Conservation (phyloP, 768 basidiomycete genomes). For the Kwoniella sp. region DNA sequence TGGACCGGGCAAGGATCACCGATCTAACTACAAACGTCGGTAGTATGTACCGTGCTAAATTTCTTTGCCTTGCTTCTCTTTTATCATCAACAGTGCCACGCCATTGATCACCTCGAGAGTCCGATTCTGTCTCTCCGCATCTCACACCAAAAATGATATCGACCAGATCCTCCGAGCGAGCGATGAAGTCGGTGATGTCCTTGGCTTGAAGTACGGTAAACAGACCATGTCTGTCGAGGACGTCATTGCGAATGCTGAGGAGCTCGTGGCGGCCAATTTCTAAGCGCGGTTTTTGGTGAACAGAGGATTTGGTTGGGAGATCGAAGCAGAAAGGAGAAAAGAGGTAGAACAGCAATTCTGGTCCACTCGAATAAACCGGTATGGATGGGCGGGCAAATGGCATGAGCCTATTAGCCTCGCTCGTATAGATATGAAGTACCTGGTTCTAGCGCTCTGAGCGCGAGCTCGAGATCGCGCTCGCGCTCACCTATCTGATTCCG, state of each 20-base stretch:
- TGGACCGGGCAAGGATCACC: background rate
- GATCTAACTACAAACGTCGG: slow-evolving; percentile 9
- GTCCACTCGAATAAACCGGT: no score
- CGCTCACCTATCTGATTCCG: no score
- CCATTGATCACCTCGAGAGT: slow-evolving; percentile 84
- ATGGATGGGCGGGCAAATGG: no score
- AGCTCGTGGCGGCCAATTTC: slow-evolving; percentile 62
- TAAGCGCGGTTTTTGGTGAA: background rate
- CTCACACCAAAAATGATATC: slow-evolving; percentile 97
- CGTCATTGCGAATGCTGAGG: slow-evolving; percentile 70
- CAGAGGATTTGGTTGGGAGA: no score
- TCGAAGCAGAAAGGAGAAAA: no score
- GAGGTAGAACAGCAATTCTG: no score
- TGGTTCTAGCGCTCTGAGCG: no score
- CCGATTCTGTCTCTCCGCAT: slow-evolving; percentile 88
- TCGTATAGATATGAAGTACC: no score
- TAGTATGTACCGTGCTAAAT: no score
- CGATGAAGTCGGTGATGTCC: slow-evolving; percentile 84
- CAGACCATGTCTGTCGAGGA: slow-evolving; percentile 75
- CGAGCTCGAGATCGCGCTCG: no score
- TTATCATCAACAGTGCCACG: slow-evolving; percentile 62
- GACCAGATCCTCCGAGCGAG: slow-evolving; percentile 81
- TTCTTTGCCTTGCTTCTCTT: background rate
- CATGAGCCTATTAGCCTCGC: no score
- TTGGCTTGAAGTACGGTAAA: slow-evolving; percentile 83